Percentiles rank a stretch among this genome's conserved stretches.
Evolutionary conservation across 2,329 filamentous ascomycete genomes (phyloP).

Genomic region (Scytalidium lignicola): DNA sequence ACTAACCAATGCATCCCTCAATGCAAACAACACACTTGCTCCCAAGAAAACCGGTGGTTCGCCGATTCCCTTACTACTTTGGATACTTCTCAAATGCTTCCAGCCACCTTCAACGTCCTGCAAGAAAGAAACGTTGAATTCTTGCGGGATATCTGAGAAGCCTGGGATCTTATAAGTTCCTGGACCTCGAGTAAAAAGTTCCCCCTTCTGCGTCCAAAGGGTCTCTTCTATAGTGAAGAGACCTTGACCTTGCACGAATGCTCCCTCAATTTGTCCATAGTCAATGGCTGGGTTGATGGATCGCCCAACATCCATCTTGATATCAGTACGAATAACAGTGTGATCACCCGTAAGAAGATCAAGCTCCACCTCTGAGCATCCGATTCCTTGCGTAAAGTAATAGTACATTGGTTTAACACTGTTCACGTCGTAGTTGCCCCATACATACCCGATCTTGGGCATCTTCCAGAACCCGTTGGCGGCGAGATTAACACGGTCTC

Average conservation of each 20-base stretch:
- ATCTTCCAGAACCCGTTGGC: conserved; percentile 96
- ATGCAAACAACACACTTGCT: conserved; percentile 47
- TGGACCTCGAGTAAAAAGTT: conserved; percentile 60
- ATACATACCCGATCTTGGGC: conserved; percentile 88
- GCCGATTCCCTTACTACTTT: conserved; percentile 49
- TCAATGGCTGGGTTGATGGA: conserved; percentile 65
- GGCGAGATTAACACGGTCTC: conserved; percentile 87
- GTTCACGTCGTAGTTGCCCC: conserved; percentile 81
- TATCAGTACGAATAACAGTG: conserved; percentile 80
- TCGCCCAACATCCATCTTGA: conserved; percentile 92
- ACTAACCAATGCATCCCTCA: conserved; percentile 46
- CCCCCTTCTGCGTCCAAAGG: conserved; percentile 57
- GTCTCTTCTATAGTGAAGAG: conserved; percentile 72
- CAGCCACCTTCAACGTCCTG: conserved; percentile 36
- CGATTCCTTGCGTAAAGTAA: conserved; percentile 90
- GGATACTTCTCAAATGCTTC: conserved; percentile 47
- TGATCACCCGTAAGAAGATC: conserved; percentile 89
- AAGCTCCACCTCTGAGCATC: conserved; percentile 83
- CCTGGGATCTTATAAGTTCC: conserved; percentile 83
- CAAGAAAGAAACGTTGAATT: conserved; percentile 35
- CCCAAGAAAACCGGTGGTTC: conserved; percentile 59
- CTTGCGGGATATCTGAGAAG: conserved; percentile 80
- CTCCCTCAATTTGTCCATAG: conserved; percentile 78
- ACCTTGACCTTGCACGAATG: conserved; percentile 72
- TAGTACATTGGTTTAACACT: conserved; percentile 67